Evolutionary conservation across 1,284 basidiomycete species (phyloP), one percentile per base, ranked within the genome.

Genomic region (Cutaneotrichosporon dermatis): DNA sequence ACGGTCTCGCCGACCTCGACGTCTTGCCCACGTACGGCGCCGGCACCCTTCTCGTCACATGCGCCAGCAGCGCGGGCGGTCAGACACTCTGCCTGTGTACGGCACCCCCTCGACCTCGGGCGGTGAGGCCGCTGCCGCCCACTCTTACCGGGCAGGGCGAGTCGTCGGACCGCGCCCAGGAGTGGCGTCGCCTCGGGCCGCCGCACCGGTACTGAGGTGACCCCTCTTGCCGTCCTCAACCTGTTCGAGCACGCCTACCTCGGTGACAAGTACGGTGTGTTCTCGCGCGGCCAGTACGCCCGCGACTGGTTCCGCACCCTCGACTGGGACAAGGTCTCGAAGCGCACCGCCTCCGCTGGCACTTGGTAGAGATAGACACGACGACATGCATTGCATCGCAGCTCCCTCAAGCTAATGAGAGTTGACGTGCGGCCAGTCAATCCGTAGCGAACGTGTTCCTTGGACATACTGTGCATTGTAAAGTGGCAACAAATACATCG

Each of bases 181-280:
- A 50, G 59, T 25, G 39, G 43, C 45, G 49, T 50, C 48, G 44
- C 49, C 42, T 44, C 54, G 4, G 39, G 34, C 39, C 43, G 44
- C 55, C 43, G 51, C n/a, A 12, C 34, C 33, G 4, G 35, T 43
- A 46, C 41, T n/a, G 54, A 60, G 53, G 51, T 49, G 9, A 63
- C 54, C 9, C 77, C 77, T 6, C 56, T 78, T 33, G 87, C 95
- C 71, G 92, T 90, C 67, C 77, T 97, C 62, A 88, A 87, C 57
- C 83, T 95, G 25, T 86, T 92, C 71, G 93, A 97, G 78, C 93
- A 93, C 71, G 88, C 89, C 33, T 99, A 93, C 89, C 80, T 99
- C 68, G 83, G 83, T 55, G 87, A 89, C 52, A 88, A 88, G 61
- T 94, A 91, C 71, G 95, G 95, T 10, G 86, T 99, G 13, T 95